These are phyloP conservation scores for Penstemon davidsonii DNA, from an alignment of 257 asterid species.

Conservation along the genomic window DNA sequence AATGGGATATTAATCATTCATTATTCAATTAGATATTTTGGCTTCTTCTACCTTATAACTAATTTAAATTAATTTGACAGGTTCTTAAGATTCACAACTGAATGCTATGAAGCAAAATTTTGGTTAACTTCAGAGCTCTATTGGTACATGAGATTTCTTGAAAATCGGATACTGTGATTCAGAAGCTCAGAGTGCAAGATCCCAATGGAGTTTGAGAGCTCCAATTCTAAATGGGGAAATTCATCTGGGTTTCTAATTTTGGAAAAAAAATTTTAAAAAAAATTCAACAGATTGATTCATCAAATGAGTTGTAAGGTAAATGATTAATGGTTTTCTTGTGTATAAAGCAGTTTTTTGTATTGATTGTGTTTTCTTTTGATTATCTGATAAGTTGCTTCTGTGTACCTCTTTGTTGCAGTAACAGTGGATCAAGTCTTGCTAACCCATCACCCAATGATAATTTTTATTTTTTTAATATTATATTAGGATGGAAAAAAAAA, in stretches of 20 bases:
- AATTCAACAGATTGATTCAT: not conserved
- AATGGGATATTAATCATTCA: not conserved
- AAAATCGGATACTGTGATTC: not conserved
- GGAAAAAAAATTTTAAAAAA: not conserved
- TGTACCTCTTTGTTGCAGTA: slow-evolving; percentile 25
- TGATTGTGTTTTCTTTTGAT: not conserved
- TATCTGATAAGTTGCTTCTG: slow-evolving; percentile 17
- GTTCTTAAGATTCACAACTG: not conserved
- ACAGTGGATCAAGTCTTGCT: slow-evolving; percentile 15
- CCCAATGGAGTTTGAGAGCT: not conserved
- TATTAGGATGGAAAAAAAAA: no score
- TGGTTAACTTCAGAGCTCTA: not conserved
- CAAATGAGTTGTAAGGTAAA: not conserved
- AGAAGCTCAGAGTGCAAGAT: not conserved
- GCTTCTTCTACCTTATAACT: not conserved
- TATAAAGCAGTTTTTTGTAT: slow-evolving; percentile 3
- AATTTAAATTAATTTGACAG: not conserved
- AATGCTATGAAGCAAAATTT: no score
- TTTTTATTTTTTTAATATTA: slow-evolving; percentile 1
- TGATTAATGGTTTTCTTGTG: not conserved
- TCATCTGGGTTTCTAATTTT: not conserved
- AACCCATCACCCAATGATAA: slow-evolving; percentile 23
- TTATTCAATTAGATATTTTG: not conserved
- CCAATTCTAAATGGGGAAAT: not conserved
- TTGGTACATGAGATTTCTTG: not conserved